Evolutionary conservation across 331 rosid genomes (phyloP), one percentile per base, ranked within the genome.

Genomic region (Dryas integrifolia): DNA sequence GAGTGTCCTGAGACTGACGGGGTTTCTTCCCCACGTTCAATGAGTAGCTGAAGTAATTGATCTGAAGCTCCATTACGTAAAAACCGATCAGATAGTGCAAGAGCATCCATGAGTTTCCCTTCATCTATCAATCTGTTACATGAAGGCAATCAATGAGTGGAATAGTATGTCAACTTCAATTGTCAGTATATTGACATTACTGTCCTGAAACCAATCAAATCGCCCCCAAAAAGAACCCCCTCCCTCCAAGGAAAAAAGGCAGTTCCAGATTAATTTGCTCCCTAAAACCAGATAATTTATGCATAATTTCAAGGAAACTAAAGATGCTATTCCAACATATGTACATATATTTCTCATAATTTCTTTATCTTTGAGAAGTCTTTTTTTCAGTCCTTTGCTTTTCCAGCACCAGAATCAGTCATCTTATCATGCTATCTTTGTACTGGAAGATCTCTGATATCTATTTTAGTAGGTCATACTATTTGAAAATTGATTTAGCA

Each of bases 31-130:
- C 77, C 86, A 24, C 40, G 70, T 84, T 91, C 97, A 86, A 94
- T 91, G 76, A 94, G 85, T 74, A 86, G 87, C 81, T 89, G 90
- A 82, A 94, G 97, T 72, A 94, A 89, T 47, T 65, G 82, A 76
- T 94, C 97, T 53, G 98, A 88, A 47, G 96, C 96, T 77, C 98
- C 98, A 75, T 94, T 89, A 64, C 97, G 96, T 45, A 94, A 88
- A 88, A 91, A 94, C 68, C 98, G 98, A 70, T 94, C 98, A 69
- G 98, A 94, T 43, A 94, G 90, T 64, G 97, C 97, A 80, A 94
- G 96, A 79, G 98, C 98, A 86, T 94, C 98, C 87, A 89, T 91
- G 40, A 91, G 87, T 76, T 89, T 89, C 79, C 91, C 95, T 75
- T 94, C 98, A 24, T 87, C 92, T 72, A 88, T 89, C 77, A 94